Evolutionary conservation across 345 rosid species (phyloP).

Genomic region (Citrus trifoliata): DNA sequence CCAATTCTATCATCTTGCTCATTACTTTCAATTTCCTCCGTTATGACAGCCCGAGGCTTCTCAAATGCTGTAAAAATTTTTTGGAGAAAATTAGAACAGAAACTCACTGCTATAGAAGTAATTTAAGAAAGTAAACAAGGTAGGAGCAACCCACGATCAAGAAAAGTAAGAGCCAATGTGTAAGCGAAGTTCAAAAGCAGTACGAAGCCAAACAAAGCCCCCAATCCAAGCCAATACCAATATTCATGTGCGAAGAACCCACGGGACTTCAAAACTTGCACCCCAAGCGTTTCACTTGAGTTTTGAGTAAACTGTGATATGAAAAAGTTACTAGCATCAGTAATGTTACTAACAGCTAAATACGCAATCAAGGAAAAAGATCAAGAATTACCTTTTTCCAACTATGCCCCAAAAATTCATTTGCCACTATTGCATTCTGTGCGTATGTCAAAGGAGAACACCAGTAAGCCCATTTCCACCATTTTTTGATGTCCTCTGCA

Average conservation of each 20-base stretch:
- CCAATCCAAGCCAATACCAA: conserved; percentile 60
- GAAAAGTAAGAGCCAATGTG: conserved; percentile 36
- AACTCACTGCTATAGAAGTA: neutral
- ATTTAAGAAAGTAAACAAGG: conserved; percentile 14
- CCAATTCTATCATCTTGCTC: conserved; percentile 21
- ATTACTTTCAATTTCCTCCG: conserved; percentile 29
- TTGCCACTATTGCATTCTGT: conserved; percentile 46
- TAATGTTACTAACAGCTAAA: neutral
- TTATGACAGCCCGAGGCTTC: conserved; percentile 44
- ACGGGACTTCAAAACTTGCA: conserved; percentile 35
- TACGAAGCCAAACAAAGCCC: conserved; percentile 32
- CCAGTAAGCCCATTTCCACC: conserved; percentile 74
- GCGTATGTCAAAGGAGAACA: conserved; percentile 59
- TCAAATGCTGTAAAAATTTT: conserved; percentile 50
- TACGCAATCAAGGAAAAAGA: neutral
- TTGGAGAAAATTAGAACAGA: neutral
- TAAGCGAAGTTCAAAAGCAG: conserved; percentile 37
- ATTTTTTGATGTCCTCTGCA: conserved; percentile 49
- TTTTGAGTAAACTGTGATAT: neutral
- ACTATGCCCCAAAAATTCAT: conserved; percentile 50
- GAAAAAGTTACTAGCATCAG: neutral
- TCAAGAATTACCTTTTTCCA: conserved; percentile 45
- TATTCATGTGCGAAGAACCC: conserved; percentile 37
- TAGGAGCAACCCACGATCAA: conserved; percentile 33
- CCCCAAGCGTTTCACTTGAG: conserved; percentile 39